Evolutionary conservation across 176 grass and related monocot species (phyloP).

Genomic region (Aegilops longissima): DNA sequence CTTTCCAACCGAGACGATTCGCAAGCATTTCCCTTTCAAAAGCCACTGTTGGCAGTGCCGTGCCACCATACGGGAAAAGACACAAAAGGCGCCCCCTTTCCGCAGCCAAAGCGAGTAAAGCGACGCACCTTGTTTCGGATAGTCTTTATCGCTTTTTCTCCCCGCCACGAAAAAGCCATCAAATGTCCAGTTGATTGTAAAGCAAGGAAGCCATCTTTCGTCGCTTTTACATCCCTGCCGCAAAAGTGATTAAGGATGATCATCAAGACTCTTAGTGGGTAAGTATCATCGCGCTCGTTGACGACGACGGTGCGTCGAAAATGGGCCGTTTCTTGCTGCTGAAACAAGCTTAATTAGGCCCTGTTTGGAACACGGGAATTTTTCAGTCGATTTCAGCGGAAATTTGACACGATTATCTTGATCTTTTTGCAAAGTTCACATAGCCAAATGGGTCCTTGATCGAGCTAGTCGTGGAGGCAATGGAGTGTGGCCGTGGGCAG

Average conservation of each 20-base stretch:
- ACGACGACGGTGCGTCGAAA: neutral
- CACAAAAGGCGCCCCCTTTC: constrained; percentile 24
- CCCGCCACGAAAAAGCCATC: constrained; percentile 18
- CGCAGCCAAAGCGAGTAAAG: constrained; percentile 13
- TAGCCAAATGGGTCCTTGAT: neutral
- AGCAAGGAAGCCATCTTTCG: constrained; percentile 24
- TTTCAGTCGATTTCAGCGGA: neutral
- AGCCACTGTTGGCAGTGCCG: constrained; percentile 8
- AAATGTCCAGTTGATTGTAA: constrained; percentile 22
- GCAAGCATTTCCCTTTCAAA: constrained; percentile 11
- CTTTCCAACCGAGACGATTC: constrained; percentile 47
- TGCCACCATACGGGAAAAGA: constrained; percentile 25
- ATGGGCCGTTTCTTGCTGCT: neutral
- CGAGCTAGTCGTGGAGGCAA: neutral
- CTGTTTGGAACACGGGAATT: neutral
- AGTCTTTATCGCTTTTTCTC: neutral
- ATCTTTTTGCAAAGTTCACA: no score
- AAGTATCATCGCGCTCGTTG: neutral
- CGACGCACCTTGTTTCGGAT: constrained; percentile 17
- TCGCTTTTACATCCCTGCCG: neutral
- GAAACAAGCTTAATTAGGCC: neutral
- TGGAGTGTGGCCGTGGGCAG: neutral
- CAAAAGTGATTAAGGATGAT: neutral
- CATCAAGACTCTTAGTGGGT: constrained; percentile 6
- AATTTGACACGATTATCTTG: neutral